These are phyloP conservation scores for Penicillium verhagenii DNA, from an alignment of 495 filamentous ascomycete species.

Conservation along the genomic window DNA sequence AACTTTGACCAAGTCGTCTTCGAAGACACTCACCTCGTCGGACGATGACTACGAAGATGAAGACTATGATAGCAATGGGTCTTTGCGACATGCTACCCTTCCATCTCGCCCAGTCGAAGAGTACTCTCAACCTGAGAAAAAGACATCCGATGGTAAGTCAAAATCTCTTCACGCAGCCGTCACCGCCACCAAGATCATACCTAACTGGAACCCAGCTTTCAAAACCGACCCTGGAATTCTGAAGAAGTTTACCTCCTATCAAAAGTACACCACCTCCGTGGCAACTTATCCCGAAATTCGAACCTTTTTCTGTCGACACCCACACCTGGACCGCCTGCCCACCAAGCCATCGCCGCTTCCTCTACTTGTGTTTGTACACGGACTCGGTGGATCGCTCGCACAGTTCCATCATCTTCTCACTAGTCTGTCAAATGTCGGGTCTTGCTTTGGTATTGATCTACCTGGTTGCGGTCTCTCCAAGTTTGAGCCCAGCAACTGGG, in stretches of 20 bases:
- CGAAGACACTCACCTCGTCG: conserved; percentile 39
- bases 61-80: conserved; percentile 41
- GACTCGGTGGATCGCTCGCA: conserved; percentile 82
- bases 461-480: conserved; percentile 82
- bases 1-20: conserved; percentile 27
- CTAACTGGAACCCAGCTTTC: conserved; percentile 26
- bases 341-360: conserved; percentile 70
- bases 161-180: neutral
- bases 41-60: conserved; percentile 48
- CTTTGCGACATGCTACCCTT: conserved; percentile 34
- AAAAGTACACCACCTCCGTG: conserved; percentile 65
- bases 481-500: conserved; percentile 69
- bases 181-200: neutral
- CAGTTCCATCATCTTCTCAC: conserved; percentile 84
- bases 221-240: conserved; percentile 72
- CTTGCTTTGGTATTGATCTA: conserved; percentile 88
- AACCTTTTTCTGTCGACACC: conserved; percentile 79
- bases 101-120: conserved; percentile 15
- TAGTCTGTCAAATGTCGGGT: conserved; percentile 77
- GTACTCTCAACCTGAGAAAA: conserved; percentile 25
- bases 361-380: conserved; percentile 86
- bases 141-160: conserved; percentile 34
- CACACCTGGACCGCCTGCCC: conserved; percentile 75
- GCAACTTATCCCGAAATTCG: conserved; percentile 76
- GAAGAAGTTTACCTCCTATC: conserved; percentile 69